Evolutionary conservation across 768 basidiomycete genomes (phyloP), one percentile per base, ranked within the genome.

Genomic region (Mycena vitilis): DNA sequence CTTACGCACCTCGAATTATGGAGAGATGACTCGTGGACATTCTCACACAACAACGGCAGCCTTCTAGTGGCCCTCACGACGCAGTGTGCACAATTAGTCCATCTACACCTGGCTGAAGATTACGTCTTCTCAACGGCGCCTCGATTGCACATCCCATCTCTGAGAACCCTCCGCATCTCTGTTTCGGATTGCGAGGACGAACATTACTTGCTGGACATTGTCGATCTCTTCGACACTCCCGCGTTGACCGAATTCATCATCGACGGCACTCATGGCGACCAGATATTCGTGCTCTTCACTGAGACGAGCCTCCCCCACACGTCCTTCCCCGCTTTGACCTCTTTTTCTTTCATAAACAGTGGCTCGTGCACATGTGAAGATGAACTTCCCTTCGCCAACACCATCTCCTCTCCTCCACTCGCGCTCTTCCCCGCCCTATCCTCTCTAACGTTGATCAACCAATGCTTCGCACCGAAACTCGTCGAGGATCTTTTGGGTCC

Each of bases 271-370:
- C 63, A 64, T 16, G 63, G 63, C 4, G 42, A 45, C 45, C 63
- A 64, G 42, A 37, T 49, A 6, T 37, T 18, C 36, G 10, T 10
- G 44, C 40, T 56, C 42, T 56, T 56, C 63, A 37, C 48, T 20
- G 25, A 40, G 15, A 25, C 12, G 22, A 12, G 2, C 11, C 51
- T 40, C 25, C 30, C 25, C 12, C 13, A 23, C 5, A 23, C 38
- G n/a, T 37, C 53, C 11, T 47, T 56, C 18, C 63, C 63, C 34
- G 53, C 42, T 6, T 48, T 61, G 63, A 55, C 54, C 15, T 64
- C 54, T n/a, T 47, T 64, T 25, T 36, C 44, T 16, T 64, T 64
- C 12, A 11, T 38, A 7, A 38, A 15, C 49, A 42, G 7, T 36
- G 4, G 47, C 18, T 11, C 4, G 3, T 64, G 54, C 10, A 11